These are phyloP conservation scores for Fusarium concolor DNA, from an alignment of 2,329 filamentous ascomycete species.

Conservation along the genomic window DNA sequence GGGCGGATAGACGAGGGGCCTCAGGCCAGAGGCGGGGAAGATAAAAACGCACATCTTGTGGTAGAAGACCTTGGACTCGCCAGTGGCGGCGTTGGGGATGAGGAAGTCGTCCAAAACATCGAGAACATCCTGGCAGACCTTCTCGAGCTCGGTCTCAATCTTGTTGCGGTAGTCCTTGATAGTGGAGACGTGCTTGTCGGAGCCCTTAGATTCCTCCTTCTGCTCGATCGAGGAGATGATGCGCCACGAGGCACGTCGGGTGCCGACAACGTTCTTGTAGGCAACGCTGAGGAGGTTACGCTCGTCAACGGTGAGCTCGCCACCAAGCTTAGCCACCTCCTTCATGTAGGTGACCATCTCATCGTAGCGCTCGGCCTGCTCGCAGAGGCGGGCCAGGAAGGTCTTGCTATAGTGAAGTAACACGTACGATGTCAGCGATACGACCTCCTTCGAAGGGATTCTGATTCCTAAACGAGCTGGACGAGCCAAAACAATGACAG, in stretches of 20 bases:
- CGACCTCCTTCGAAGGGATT: slow-evolving; percentile 37
- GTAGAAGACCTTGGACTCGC: slow-evolving; percentile 99
- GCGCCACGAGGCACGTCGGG: slow-evolving; percentile 97
- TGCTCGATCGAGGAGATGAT: slow-evolving; percentile 99
- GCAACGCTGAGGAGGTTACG: slow-evolving; percentile 98
- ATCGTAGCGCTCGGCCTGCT: slow-evolving; percentile 99
- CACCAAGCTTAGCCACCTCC: slow-evolving; percentile 92
- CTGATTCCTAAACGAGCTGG: slow-evolving; percentile 32
- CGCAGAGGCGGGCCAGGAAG: slow-evolving; percentile 99
- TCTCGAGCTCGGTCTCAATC: slow-evolving; percentile 97
- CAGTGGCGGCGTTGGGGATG: slow-evolving; percentile 94
- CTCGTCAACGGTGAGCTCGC: slow-evolving; percentile 93
- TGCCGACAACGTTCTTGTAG: slow-evolving; percentile 99
- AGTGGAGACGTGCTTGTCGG: slow-evolving; percentile 90
- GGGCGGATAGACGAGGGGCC: slow-evolving; percentile 32
- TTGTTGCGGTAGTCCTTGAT: slow-evolving; percentile 98
- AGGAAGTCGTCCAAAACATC: slow-evolving; percentile 92
- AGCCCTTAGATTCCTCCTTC: slow-evolving; percentile 99
- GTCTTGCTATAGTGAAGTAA: slow-evolving; percentile 80
- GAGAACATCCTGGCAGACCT: slow-evolving; percentile 97
- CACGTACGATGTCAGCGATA: slow-evolving; percentile 46
- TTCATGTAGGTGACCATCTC: slow-evolving; percentile 99
- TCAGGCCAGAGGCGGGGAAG: slow-evolving; percentile 33
- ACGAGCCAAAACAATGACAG: slow-evolving; percentile 30
- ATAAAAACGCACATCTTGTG: slow-evolving; percentile 90